Evolutionary conservation across 2,329 filamentous ascomycete genomes (phyloP), one percentile per base, ranked within the genome.

Genomic region (Ascochyta pisi): DNA sequence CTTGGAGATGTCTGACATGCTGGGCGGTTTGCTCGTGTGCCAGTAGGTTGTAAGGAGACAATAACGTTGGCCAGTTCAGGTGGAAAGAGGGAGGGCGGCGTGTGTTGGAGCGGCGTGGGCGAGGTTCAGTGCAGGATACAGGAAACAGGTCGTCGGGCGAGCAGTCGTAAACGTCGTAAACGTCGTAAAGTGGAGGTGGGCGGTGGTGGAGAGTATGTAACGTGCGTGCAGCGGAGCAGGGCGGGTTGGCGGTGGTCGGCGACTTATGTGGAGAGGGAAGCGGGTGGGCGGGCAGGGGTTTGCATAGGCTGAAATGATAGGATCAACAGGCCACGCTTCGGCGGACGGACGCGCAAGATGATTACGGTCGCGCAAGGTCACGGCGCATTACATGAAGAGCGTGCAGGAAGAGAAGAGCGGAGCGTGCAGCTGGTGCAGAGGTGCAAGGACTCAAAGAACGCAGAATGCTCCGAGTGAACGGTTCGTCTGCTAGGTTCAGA

Each of bases 1-100:
- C 62, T 73, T 73, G 39, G 73, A 65, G 27, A 72, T 70, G 39
- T 77, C 75, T 27, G 73, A 69, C 75, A 78, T 78, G 61, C 51
- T 62, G 56, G 61, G 44, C 50, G 52, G 27, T 27, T 37, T 39
- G 42, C 24, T 48, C 31, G 24, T 26, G 24, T 26, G 24, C 24
- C 24, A 26, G 8, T 31, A 27, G 45, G 39, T 37, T n/a, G 46
- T 26, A 39, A 34, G 50, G 43, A 8, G 19, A 29, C 46, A 34
- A 19, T 54, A 37, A 43, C 29, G 55, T 33, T 37, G 31, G 29
- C 51, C 16, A 29, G 31, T 51, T 13, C 29, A 44, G 34, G 12
- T 13, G 12, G 13, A 13, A 44, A 40, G 33, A 45, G 47, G 6
- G 19, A 38, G 42, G 46, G 38, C 12, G 12, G 23, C 31, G 42